Evolutionary conservation across 768 basidiomycete species (phyloP).

Genomic region (Megacollybia marginata): DNA sequence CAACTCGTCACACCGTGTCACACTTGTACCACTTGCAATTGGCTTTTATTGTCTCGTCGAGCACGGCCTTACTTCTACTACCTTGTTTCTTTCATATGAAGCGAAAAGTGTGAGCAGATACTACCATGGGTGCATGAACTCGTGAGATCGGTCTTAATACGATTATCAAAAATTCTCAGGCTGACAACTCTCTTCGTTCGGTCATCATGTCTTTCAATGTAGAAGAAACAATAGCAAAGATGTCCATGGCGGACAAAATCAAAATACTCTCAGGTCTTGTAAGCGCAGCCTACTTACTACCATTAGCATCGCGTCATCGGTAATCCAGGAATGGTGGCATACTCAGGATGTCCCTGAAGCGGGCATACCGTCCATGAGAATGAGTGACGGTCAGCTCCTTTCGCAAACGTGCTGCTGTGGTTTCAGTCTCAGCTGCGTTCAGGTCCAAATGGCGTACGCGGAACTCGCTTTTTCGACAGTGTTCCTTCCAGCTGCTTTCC

Average conservation of each 20-base stretch:
- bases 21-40: no score
- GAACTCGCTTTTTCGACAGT: constrained; percentile 45
- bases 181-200: no score
- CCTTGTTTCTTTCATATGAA: no score
- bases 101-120: no score
- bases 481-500: constrained; percentile 52
- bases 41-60: no score
- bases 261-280: constrained; percentile 37
- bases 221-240: constrained; percentile 26
- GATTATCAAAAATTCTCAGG: no score
- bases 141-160: no score
- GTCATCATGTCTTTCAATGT: constrained; percentile 20
- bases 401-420: not conserved
- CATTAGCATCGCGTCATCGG: not conserved
- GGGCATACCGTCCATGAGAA: constrained; percentile 32
- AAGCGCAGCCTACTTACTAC: constrained; percentile 3
- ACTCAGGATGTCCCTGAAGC: constrained; percentile 33
- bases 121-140: no score
- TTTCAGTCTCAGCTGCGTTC: not conserved
- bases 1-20: no score
- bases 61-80: no score
- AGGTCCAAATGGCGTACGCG: constrained; percentile 44
- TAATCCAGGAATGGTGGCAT: constrained; percentile 38
- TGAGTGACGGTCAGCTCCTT: constrained; percentile 34
- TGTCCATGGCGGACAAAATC: constrained; percentile 33